Evolutionary conservation across 2,329 filamentous ascomycete species (phyloP).

Genomic region (Karstenula rhodostoma): DNA sequence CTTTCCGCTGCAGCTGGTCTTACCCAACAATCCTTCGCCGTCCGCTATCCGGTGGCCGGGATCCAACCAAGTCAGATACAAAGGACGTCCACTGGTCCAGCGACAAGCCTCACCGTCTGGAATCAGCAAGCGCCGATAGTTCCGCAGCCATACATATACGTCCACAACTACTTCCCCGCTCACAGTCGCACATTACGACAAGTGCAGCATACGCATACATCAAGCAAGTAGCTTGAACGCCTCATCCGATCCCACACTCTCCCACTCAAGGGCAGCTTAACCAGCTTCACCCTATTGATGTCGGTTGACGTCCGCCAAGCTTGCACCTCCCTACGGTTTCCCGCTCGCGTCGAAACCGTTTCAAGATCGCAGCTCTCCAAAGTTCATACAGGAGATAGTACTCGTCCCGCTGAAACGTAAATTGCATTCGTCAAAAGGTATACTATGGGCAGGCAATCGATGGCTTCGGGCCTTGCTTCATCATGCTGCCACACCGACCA

Average conservation of each 20-base stretch:
- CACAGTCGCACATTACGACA: slow-evolving; percentile 32
- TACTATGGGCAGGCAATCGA: slow-evolving; percentile 47
- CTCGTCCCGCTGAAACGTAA: slow-evolving; percentile 55
- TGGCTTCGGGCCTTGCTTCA: slow-evolving; percentile 42
- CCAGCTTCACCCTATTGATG: slow-evolving; percentile 57
- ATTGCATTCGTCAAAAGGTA: slow-evolving; percentile 44
- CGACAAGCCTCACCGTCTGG: slow-evolving; percentile 33
- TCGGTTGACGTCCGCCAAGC: slow-evolving; percentile 66
- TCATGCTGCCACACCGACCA: slow-evolving; percentile 29
- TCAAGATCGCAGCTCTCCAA: slow-evolving; percentile 65
- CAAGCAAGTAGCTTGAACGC: slow-evolving; percentile 29
- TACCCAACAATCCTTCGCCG: slow-evolving; percentile 29
- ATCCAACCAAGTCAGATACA: slow-evolving; percentile 42
- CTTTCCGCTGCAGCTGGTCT: slow-evolving; percentile 36
- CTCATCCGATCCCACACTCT: slow-evolving; percentile 21
- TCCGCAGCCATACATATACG: slow-evolving; percentile 33
- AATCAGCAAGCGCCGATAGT: slow-evolving; percentile 34
- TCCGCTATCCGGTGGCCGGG: slow-evolving; percentile 29
- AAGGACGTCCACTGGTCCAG: slow-evolving; percentile 43
- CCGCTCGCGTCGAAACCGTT: slow-evolving; percentile 64
- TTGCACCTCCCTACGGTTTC: slow-evolving; percentile 62
- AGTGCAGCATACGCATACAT: slow-evolving; percentile 25
- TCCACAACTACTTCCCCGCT: slow-evolving; percentile 29
- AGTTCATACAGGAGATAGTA: slow-evolving; percentile 63
- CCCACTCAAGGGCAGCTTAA: slow-evolving; percentile 39